Evolutionary conservation across 306 rosid species (phyloP).

Genomic region (Corylus americana): DNA sequence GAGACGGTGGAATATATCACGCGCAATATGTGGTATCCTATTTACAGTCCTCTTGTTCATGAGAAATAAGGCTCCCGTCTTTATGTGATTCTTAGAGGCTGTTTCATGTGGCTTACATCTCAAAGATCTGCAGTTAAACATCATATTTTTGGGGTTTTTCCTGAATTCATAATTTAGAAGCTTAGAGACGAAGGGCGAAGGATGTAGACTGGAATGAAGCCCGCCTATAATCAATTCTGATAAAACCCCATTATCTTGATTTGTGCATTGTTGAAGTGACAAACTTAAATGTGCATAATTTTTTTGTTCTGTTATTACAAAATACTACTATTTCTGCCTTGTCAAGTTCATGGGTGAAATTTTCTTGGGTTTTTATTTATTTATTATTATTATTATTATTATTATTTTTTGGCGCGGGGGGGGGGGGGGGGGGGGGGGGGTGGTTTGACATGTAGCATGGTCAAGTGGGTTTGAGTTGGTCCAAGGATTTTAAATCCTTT

Average conservation of each 20-base stretch:
- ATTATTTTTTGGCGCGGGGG: no score
- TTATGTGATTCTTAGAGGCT: background rate
- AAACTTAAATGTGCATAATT: background rate
- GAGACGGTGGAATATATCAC: constrained; percentile 59
- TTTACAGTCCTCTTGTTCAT: constrained; percentile 84
- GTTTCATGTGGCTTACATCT: constrained; percentile 12
- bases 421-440: no score
- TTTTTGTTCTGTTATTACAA: background rate
- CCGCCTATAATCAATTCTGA: background rate
- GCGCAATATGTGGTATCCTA: constrained; percentile 76
- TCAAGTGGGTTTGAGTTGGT: no score
- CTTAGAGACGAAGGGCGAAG: constrained; percentile 16
- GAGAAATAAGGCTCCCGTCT: constrained; percentile 43
- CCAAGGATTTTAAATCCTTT: no score
- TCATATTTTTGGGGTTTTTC: constrained; percentile 15
- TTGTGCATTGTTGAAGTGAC: background rate
- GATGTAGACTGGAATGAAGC: constrained; percentile 11
- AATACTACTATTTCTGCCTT: background rate
- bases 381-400: no score
- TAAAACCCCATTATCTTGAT: background rate
- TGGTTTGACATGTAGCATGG: background rate
- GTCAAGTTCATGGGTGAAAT: background rate
- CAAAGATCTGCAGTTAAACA: constrained; percentile 27
- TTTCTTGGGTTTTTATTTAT: no score
- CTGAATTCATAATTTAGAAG: constrained; percentile 25